Base-by-base conservation (phyloP, 2,329 filamentous ascomycete species). In the Cladosporium sp. region DNA sequence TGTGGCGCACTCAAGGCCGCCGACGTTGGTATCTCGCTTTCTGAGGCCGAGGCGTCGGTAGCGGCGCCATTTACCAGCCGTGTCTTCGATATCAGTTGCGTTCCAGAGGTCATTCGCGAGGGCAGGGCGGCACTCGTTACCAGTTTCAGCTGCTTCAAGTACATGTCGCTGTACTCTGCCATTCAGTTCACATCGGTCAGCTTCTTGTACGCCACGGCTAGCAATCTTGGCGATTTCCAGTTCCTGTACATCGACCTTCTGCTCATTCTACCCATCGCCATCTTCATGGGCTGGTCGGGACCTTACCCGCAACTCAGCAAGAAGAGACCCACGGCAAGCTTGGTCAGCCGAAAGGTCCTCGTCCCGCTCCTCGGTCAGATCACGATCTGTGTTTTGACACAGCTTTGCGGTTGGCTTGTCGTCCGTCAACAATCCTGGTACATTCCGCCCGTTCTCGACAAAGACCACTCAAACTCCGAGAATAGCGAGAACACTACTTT, bases 131-230 rank as follows among this genome's bases (percentile, higher is more conserved):
- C 95, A 34, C 81, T 99, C 34, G 92, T 97, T n/a, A 99, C 94
- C 12, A 96, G 91, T 74, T 99, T 99, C 77, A 95, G 90, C 77
- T 99, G 94, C 77, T 99, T 99, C 82, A 99, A 97, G 78, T 99
- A 96, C 75, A 99, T 99, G 95, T 95, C 90, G 66, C 76, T 99
- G 63, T 99, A 99, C 78, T 97, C 92, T 2, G 93, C 94, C n/a
- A 99, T 99, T 64, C 94, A 99, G 73, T 99, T 99, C 77, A 96
- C 91, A 7, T 91, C 90, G 0, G 95, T 99, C 68, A 96, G 89
- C 80, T 97, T 99, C 71, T 81, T 99, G 15, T 99, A 99, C 73
- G 90, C 91, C 6, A 91, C 87, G 7, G 95, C 89, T 10, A 96
- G 90, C 8, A 99, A 99, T 70, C 79, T 99, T 5, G 95, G 94